Evolutionary conservation across 2,329 filamentous ascomycete species (phyloP).

Genomic region (Bipolaris zeicola): DNA sequence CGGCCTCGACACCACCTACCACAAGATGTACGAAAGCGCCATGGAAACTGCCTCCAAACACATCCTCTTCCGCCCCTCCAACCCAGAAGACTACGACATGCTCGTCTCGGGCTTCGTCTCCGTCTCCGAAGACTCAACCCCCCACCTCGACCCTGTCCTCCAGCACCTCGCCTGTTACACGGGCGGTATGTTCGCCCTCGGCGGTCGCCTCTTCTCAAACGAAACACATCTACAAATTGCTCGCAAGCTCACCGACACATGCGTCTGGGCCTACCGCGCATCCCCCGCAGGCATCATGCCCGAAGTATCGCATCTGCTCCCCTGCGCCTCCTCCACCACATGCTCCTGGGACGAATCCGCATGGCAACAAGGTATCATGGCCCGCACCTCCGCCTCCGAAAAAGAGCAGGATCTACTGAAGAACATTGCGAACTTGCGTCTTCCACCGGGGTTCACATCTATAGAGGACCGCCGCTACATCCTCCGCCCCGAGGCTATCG

Average conservation of each 20-base stretch:
- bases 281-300: slow-evolving; percentile 66
- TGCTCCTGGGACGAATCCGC: slow-evolving; percentile 62
- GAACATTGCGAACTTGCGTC: slow-evolving; percentile 47
- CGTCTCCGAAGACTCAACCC: slow-evolving; percentile 33
- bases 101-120: slow-evolving; percentile 54
- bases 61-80: slow-evolving; percentile 58
- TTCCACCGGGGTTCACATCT: slow-evolving; percentile 53
- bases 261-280: slow-evolving; percentile 66
- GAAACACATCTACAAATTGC: slow-evolving; percentile 61
- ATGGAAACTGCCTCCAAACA: slow-evolving; percentile 52
- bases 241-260: slow-evolving; percentile 63
- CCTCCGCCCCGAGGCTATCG: slow-evolving; percentile 63
- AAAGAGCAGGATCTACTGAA: slow-evolving; percentile 40
- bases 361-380: slow-evolving; percentile 53
- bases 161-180: slow-evolving; percentile 66
- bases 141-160: slow-evolving; percentile 55
- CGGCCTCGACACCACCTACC: slow-evolving; percentile 53
- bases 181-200: slow-evolving; percentile 67
- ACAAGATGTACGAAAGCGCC: slow-evolving; percentile 62
- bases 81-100: slow-evolving; percentile 53
- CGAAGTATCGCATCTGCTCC: slow-evolving; percentile 60
- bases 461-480: slow-evolving; percentile 55
- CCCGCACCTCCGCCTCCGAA: slow-evolving; percentile 24
- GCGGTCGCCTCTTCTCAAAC: slow-evolving; percentile 62
- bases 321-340: slow-evolving; percentile 50